Evolutionary conservation across 2,329 filamentous ascomycete species (phyloP).

Genomic region (Xylaria sp.): DNA sequence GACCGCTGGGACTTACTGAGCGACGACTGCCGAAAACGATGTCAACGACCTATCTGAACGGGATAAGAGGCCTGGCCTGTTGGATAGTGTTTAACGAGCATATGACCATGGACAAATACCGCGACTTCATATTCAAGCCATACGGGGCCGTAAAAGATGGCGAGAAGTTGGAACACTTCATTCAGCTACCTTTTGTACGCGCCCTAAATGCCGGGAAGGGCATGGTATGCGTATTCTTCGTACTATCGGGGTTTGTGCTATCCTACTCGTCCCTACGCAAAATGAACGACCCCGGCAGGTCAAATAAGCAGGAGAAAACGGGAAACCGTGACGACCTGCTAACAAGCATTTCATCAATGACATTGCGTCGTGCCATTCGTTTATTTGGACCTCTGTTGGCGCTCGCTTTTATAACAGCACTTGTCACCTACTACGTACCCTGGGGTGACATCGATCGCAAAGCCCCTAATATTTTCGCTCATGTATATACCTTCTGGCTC

Average conservation of each 20-base stretch:
- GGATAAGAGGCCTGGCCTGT: conserved; percentile 36
- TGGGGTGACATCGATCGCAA: conserved; percentile 26
- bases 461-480: conserved; percentile 34
- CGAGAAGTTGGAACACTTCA: conserved; percentile 35
- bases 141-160: conserved; percentile 28
- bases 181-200: conserved; percentile 33
- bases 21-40: conserved; percentile 34
- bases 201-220: conserved; percentile 33
- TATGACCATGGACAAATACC: conserved; percentile 36
- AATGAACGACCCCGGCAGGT: conserved; percentile 28
- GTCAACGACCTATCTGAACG: conserved; percentile 36
- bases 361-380: conserved; percentile 36
- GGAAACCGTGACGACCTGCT: conserved; percentile 32
- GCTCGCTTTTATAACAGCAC: conserved; percentile 35
- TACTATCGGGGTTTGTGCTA: conserved; percentile 35
- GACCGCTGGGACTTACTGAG: conserved; percentile 34
- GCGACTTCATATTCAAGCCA: conserved; percentile 34
- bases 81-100: conserved; percentile 37
- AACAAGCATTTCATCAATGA: conserved; percentile 35
- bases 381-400: conserved; percentile 36
- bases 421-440: conserved; percentile 35
- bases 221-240: conserved; percentile 37
- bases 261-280: conserved; percentile 37
- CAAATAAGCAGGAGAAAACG: conserved; percentile 31
- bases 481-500: conserved; percentile 33